phyloP scores from a whole-genome alignment of 2,329 filamentous ascomycete species.

The Westerdykella aurantiaca region DNA sequence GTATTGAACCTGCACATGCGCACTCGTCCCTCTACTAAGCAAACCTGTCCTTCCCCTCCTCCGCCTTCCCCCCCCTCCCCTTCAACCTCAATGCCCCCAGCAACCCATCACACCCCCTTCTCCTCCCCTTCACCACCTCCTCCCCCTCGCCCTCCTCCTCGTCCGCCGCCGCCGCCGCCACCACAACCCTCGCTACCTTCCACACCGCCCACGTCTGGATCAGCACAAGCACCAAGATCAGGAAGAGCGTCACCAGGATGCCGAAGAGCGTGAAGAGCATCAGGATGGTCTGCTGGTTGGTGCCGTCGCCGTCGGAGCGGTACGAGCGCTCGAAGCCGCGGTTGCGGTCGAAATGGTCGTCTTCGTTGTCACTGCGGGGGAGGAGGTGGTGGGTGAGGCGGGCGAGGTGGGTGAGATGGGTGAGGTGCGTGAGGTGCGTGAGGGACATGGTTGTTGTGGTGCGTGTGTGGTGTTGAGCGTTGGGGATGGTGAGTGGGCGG shows the following conservation, averaged over 20 bases:
- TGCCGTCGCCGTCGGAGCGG: neutral
- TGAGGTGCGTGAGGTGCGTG: too few species aligned
- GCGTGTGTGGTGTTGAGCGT: too few species aligned
- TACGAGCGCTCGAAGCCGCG: too few species aligned
- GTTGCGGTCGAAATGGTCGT: neutral
- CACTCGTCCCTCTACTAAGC: too few species aligned
- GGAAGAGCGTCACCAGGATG: conserved; percentile 18
- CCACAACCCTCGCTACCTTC: conserved; percentile 16
- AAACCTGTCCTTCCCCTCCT: conserved; percentile 3
- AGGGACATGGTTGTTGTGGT: conserved; percentile 1
- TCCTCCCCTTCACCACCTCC: neutral
- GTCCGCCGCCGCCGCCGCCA: conserved; percentile 5
- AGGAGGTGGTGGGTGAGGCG: too few species aligned
- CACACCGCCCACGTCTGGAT: conserved; percentile 24
- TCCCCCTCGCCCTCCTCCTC: neutral
- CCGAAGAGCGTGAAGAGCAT: conserved; percentile 25
- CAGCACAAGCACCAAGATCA: conserved; percentile 13
- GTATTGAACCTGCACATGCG: too few species aligned
- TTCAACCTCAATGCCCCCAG: neutral
- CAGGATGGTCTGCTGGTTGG: conserved; percentile 13
- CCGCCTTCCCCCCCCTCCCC: conserved; percentile 5
- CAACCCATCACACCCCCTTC: neutral
- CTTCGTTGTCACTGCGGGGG: conserved; percentile 1
- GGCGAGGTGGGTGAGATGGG: too few species aligned
- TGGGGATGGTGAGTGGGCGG: too few species aligned